Evolutionary conservation across 2,329 filamentous ascomycete species (phyloP), one percentile per base, ranked within the genome.

Genomic region (Waltergamsia citrina): DNA sequence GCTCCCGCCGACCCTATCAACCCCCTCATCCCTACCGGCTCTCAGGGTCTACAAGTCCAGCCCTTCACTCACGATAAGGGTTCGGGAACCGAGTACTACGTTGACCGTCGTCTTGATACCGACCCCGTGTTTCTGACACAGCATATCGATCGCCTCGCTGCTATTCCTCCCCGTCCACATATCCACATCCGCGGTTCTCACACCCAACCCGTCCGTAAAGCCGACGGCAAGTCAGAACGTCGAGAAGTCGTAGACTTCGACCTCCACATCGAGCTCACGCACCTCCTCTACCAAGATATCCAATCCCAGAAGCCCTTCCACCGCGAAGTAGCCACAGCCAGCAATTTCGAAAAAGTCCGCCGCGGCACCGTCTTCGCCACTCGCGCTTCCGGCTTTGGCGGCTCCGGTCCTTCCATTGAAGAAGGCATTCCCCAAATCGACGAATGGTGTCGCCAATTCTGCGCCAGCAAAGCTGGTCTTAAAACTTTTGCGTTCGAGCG

Each of bases 361-460:
- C 77, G 82, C n/a, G 82, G 82, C 15, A 76, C 75, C 4, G 62
- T 77, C 33, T 60, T 75, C 12, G 62, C 66, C 37, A 66, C 57
- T 5, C 57, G 67, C 4, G 74, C 66, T 0, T 67, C 69, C 1
- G 58, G 57, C n/a, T 56, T 63, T 27, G 52, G 54, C 38, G 47
- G 50, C 35, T 45, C 35, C 6, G 46, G 48, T 16, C 39, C 41
- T 14, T 35, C 34, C 4, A 44, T 48, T 6, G 54, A 57, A 29
- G 45, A 45, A n/a, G 54, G 53, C 15, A 46, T 42, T 4, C 54
- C 56, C 1, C 39, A 43, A n/a, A 45, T 58, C 28, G 40, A 49
- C 7, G 69, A 78, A 38, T 87, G 82, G 81, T 85, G 79, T 45
- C 71, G 80, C 38, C 67, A 69, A 25, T 88, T 75, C 56, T 78